Evolutionary conservation across 2,329 filamentous ascomycete genomes (phyloP).

Genomic region (Fusarium sambucinum): DNA sequence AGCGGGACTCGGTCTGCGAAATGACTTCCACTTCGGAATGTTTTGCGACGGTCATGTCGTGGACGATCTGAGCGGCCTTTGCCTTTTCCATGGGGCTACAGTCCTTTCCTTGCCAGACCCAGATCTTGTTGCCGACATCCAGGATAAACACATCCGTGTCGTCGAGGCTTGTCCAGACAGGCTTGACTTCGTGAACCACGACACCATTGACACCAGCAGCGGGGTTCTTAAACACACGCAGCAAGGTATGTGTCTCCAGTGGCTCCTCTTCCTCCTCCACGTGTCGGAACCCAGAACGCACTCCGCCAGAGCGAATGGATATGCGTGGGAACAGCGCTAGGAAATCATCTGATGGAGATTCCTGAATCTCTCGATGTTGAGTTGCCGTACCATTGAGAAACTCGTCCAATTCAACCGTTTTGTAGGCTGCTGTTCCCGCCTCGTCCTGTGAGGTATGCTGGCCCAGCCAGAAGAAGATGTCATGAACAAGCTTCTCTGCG

Average conservation of each 20-base stretch:
- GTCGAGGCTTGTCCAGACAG: conserved; percentile 71
- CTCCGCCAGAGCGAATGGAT: conserved; percentile 71
- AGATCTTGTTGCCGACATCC: conserved; percentile 73
- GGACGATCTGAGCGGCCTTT: conserved; percentile 75
- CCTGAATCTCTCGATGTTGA: conserved; percentile 74
- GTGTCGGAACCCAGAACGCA: conserved; percentile 72
- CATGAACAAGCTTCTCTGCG: conserved; percentile 65
- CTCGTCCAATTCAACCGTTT: conserved; percentile 77
- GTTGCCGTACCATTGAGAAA: conserved; percentile 71
- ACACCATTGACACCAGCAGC: conserved; percentile 60
- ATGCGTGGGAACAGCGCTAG: conserved; percentile 70
- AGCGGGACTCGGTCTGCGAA: conserved; percentile 69
- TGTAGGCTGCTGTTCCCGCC: conserved; percentile 76
- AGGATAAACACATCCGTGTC: conserved; percentile 75
- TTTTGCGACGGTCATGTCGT: conserved; percentile 73
- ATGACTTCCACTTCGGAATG: conserved; percentile 74
- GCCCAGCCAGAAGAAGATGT: conserved; percentile 79
- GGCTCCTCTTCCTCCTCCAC: conserved; percentile 63
- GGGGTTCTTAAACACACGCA: conserved; percentile 73
- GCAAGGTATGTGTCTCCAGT: conserved; percentile 62
- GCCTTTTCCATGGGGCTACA: conserved; percentile 78
- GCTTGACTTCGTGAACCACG: conserved; percentile 73
- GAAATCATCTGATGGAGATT: conserved; percentile 70
- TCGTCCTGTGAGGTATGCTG: conserved; percentile 75
- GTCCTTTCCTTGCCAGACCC: conserved; percentile 75